Evolutionary conservation across 2,329 filamentous ascomycete genomes (phyloP), one percentile per base, ranked within the genome.

Genomic region (Cercospora sojina): DNA sequence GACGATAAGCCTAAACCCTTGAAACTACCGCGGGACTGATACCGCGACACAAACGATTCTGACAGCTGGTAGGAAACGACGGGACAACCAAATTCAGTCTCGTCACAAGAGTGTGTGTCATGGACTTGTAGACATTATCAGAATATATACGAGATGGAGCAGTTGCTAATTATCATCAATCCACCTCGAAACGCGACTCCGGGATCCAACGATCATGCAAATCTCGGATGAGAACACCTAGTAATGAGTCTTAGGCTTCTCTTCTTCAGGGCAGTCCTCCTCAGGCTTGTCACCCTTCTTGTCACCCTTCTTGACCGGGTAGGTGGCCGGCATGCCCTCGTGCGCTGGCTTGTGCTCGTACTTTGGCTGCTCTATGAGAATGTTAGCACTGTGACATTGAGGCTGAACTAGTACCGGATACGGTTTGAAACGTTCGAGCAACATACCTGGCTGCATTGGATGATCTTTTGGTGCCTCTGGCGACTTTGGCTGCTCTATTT

Each of bases 121-220:
- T 56, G 18, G 20, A 23, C 18, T 57, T 25, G 53, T 57, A 57
- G 31, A 57, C 27, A 57, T 57, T 57, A 57, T 57, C 53, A 35
- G 53, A 57, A 57, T 35, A 35, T 57, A 35, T 57, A 57, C 53
- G 53, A 57, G 53, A 57, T 20, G 29, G 8, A 27, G 20, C 20
- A 23, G 20, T 51, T 18, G 53, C 53, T 32, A 56, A 23, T 3
- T 35, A 27, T 57, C 53, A 23, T 56, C 16, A 23, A 35, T 23
- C 29, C 31, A 18, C 31, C 10, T 57, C 29, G 10, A 27, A 57
- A 12, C 53, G 31, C 23, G 12, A 57, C 53, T 20, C 31, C 53
- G n/a, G 7, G 16, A 16, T n/a, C 4, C 18, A 6, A 18, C 16
- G 8, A 9, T 57, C 18, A 18, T 32, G 27, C 27, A 35, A 16